Evolutionary conservation across 1,284 basidiomycete genomes (phyloP), one percentile per base, ranked within the genome.

Genomic region (Cutaneotrichosporon arboriforme): DNA sequence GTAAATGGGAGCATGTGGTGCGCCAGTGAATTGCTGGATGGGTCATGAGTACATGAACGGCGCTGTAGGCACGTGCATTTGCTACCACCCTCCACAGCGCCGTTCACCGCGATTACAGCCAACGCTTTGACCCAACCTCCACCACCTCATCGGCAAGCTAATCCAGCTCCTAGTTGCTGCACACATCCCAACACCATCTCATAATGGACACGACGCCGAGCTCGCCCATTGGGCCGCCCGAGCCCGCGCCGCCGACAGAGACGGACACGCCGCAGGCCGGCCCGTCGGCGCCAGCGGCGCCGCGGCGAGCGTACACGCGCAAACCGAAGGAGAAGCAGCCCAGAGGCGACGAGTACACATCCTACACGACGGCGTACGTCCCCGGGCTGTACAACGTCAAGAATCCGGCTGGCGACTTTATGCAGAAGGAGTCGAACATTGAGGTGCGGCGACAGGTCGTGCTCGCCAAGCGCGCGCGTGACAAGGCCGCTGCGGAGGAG

Each of bases 371-470:
- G 1, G 69, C 70, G 3, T 67, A 61, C 51, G 69, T 72, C 0
- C 71, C 71, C 2, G 65, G 65, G 21, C 49, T 67, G 62, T 68
- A 62, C 46, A 70, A 73, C 40, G 61, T 73, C 55, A 69, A 66
- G 57, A 69, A 70, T 45, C 71, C 71, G 2, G 68, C 69, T n/a
- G 71, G 71, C 39, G 67, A 70, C 45, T 73, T 64, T 46, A 39
- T 65, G 20, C 52, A 57, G 39, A 59, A 61, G 26, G 71, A 73
- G 54, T 50, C 59, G 14, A 73, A 73, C 53, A 51, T 68, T 21
- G 71, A 72, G 35, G 69, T 73, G 1, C 53, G 58, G 8, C 49
- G 69, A 21, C 69, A 72, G 52, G 40, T 63, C 15, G 67, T 66
- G 46, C 50, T 59, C 34, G 64, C 66, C 1, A 60, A 52, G 48